Percentiles rank a stretch among this genome's conserved stretches.
These are phyloP conservation scores for Eutypella sp. DNA, from an alignment of 2,329 filamentous ascomycete genomes.

Conservation along the genomic window DNA sequence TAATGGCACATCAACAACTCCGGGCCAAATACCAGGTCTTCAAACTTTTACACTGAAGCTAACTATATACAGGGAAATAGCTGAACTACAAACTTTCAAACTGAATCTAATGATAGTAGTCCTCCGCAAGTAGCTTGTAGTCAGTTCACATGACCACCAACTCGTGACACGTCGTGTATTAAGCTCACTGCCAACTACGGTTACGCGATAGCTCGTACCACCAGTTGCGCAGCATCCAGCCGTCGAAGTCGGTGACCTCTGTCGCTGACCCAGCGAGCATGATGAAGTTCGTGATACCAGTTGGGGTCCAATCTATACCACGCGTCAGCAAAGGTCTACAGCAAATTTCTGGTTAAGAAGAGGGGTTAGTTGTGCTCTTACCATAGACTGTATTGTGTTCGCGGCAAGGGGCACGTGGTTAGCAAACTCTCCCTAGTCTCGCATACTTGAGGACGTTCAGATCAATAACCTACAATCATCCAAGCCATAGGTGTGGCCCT, in stretches of 20 bases:
- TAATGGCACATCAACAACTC: no score
- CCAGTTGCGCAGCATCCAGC: constrained; percentile 45
- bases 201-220: constrained; percentile 24
- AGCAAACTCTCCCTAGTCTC: neutral
- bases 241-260: constrained; percentile 42
- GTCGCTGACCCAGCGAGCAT: constrained; percentile 39
- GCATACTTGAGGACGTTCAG: neutral
- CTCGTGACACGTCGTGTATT: no score
- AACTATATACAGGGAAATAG: no score
- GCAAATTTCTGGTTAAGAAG: neutral
- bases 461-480: constrained; percentile 30
- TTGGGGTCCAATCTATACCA: constrained; percentile 35
- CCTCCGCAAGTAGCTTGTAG: no score
- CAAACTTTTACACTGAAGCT: no score
- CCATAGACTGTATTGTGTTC: neutral
- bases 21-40: no score
- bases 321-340: neutral
- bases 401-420: neutral
- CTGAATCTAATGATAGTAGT: no score
- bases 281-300: constrained; percentile 36
- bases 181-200: neutral
- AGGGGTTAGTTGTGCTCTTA: no score
- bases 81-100: no score
- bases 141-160: no score
- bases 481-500: constrained; percentile 38